A percentile compares a stretch with the other conserved stretches of the same genome.
phyloP scores from a whole-genome alignment of 2,329 filamentous ascomycete species.

The Cladosporium sphaerospermum region DNA sequence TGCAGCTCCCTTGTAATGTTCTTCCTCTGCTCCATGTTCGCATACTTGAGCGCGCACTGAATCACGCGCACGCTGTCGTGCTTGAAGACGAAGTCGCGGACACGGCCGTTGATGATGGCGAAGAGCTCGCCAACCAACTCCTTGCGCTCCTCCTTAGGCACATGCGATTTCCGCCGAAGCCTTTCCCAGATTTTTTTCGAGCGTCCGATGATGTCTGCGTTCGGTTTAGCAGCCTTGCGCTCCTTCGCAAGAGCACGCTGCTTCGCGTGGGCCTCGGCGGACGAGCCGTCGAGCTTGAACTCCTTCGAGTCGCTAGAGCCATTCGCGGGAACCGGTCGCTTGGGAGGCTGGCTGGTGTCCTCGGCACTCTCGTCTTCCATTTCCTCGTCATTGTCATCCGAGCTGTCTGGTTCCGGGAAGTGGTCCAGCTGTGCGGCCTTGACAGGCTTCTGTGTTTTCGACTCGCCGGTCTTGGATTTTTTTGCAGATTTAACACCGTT shows the following conservation, averaged over 20 bases:
- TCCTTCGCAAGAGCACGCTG: constrained; percentile 84
- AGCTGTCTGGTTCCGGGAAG: constrained; percentile 21
- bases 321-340: constrained; percentile 3
- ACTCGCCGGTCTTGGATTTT: constrained; percentile 36
- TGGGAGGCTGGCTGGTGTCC: constrained; percentile 1
- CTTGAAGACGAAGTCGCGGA: constrained; percentile 96
- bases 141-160: constrained; percentile 82
- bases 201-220: constrained; percentile 80
- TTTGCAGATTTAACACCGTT: constrained; percentile 23
- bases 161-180: constrained; percentile 84
- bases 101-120: constrained; percentile 78
- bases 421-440: constrained; percentile 15
- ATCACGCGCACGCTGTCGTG: constrained; percentile 96
- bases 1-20: constrained; percentile 81
- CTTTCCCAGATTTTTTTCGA: constrained; percentile 98
- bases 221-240: constrained; percentile 85
- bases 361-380: constrained; percentile 5
- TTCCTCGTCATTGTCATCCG: constrained; percentile 19
- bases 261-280: constrained; percentile 82
- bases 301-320: constrained; percentile 26
- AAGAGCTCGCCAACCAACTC: constrained; percentile 85
- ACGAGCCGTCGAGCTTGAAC: constrained; percentile 52
- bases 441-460: constrained; percentile 15
- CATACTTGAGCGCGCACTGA: constrained; percentile 95
- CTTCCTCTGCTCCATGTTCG: constrained; percentile 74